A percentile compares a stretch with the other conserved stretches of the same genome.
Evolutionary conservation across 1,139 yeast species (phyloP).

Genomic region (Cylindricascospora bacillispora): DNA sequence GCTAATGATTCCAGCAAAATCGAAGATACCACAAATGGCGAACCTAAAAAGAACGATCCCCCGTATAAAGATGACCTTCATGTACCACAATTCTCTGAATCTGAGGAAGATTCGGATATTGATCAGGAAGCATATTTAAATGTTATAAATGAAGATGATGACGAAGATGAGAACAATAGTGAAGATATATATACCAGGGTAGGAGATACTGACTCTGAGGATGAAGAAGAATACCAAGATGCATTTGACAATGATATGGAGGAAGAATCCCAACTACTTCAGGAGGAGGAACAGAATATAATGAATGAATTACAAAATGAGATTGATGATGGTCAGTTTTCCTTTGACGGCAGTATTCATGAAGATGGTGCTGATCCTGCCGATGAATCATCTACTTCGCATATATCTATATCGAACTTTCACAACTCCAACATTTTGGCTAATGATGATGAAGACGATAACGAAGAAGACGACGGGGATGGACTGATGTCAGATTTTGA

Average conservation of each 20-base stretch:
- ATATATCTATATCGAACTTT: constrained; percentile 5
- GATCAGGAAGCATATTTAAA: constrained; percentile 62
- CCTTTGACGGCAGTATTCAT: constrained; percentile 25
- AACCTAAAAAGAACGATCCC: not conserved
- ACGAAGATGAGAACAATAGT: constrained; percentile 38
- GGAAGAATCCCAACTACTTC: constrained; percentile 37
- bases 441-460: constrained; percentile 18
- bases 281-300: constrained; percentile 36
- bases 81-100: constrained; percentile 39
- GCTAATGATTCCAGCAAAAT: not conserved
- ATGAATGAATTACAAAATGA: constrained; percentile 28
- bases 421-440: constrained; percentile 8
- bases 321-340: constrained; percentile 23
- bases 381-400: constrained; percentile 3
- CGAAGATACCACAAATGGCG: constrained; percentile 1
- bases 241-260: too few species aligned
- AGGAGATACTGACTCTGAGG: constrained; percentile 33
- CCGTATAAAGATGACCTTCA: constrained; percentile 1
- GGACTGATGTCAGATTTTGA: constrained; percentile 25
- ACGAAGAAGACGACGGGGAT: constrained; percentile 31
- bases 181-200: constrained; percentile 36
- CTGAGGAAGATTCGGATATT: constrained; percentile 54
- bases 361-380: constrained; percentile 18
- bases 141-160: constrained; percentile 37
- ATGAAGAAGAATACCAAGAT: constrained; percentile 44